phyloP scores from a whole-genome alignment of 23 red algal species.

The Gracilariopsis chorda region DNA sequence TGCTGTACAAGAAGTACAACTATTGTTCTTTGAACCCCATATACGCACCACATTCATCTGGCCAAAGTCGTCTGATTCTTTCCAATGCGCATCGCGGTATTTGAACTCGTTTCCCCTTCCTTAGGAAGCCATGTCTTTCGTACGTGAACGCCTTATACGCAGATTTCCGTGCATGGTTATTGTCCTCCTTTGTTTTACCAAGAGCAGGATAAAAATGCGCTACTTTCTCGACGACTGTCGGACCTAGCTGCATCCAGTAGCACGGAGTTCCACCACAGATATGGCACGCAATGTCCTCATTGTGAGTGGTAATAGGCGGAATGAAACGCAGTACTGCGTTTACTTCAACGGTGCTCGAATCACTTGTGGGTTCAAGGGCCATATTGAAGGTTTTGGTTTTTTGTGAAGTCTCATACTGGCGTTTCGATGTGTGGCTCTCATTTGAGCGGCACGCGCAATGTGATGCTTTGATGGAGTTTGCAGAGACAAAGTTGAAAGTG shows the following conservation, averaged over 20 bases:
- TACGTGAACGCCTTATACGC: background rate
- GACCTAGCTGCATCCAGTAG: background rate
- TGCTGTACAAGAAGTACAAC: background rate
- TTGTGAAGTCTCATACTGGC: too few relatives aligned
- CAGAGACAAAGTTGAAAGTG: too few relatives aligned
- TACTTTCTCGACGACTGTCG: background rate
- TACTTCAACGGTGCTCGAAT: too few relatives aligned
- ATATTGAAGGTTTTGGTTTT: too few relatives aligned
- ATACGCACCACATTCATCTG: background rate
- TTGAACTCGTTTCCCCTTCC: background rate
- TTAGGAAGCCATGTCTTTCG: background rate
- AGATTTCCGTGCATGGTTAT: background rate
- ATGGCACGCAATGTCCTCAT: background rate
- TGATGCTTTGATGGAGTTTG: too few relatives aligned
- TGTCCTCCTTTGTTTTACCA: background rate
- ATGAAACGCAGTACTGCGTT: too few relatives aligned
- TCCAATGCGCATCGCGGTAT: background rate
- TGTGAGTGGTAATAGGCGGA: background rate
- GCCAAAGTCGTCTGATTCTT: background rate
- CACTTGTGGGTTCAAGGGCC: too few relatives aligned
- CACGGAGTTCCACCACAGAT: background rate
- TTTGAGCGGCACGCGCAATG: too few relatives aligned
- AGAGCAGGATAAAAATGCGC: background rate
- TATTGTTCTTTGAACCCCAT: background rate
- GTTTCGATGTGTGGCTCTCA: too few relatives aligned